These are phyloP conservation scores for Trypanosoma theileri DNA, from an alignment of 208 protist genomes.

Conservation along the genomic window DNA sequence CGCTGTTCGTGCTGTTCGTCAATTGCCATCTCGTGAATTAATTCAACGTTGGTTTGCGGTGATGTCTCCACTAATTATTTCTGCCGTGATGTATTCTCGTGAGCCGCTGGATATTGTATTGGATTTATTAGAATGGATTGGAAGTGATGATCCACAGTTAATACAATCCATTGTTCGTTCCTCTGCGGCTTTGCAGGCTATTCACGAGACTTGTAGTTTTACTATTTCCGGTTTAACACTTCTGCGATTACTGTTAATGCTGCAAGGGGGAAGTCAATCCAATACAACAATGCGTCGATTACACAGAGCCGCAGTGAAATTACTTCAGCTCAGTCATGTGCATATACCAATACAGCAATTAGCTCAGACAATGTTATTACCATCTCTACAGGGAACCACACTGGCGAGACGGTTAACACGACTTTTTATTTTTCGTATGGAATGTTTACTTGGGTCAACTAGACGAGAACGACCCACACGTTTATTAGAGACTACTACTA, in stretches of 20 bases:
- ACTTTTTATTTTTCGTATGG: conserved; percentile 23
- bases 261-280: conserved; percentile 22
- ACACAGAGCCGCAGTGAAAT: conserved; percentile 10
- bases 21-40: conserved; percentile 11
- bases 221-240: conserved; percentile 1
- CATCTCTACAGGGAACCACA: conserved; percentile 22
- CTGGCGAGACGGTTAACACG: conserved; percentile 20
- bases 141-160: conserved; percentile 17
- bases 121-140: conserved; percentile 19
- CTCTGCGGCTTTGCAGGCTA: conserved; percentile 12
- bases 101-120: conserved; percentile 30
- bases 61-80: conserved; percentile 23
- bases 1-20: conserved; percentile 6
- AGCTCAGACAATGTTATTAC: conserved; percentile 25
- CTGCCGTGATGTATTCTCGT: conserved; percentile 10
- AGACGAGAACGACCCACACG: neutral
- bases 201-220: conserved; percentile 24
- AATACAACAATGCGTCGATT: conserved; percentile 21
- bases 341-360: conserved; percentile 15
- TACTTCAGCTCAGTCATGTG: neutral
- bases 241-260: conserved; percentile 22
- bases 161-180: conserved; percentile 17
- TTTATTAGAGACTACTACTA: neutral
- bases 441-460: conserved; percentile 3
- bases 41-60: conserved; percentile 25